Base-by-base conservation (phyloP, 495 filamentous ascomycete genomes). In the Penicillium alfredii region DNA sequence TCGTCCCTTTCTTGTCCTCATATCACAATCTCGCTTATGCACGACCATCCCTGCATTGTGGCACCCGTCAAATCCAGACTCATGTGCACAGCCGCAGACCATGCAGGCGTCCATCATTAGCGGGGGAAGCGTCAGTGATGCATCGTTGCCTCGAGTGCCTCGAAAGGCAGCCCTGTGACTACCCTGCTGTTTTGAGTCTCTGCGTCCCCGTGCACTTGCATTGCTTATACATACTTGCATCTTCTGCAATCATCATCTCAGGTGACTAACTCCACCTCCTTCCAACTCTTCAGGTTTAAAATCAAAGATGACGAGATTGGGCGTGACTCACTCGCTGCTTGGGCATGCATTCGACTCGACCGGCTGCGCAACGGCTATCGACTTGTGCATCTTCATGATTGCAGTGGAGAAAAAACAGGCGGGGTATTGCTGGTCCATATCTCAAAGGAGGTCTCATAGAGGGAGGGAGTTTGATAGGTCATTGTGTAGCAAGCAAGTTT, bases 271-370 rank as follows among this genome's bases (percentile, higher is more conserved):
- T n/a, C n/a, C n/a, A n/a, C n/a, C n/a, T n/a, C n/a, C 13, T 15
- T 30, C 27, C 7, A 5, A 9, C n/a, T 32, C 29, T 29, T 40
- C n/a, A 86, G 90, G 37, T 86, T 96, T 60, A 84, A 93, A 55
- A 71, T 96, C 45, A 79, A 84, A 55, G 84, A 95, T 50, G 80
- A 90, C 41, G 81, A 88, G 45, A 68, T 90, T 35, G 78, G 78
- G 2, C 71, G 73, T 40, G 87, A 94, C 45, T 68, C 80, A 30
- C 53, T 93, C 23, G 86, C 84, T 12, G 86, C 81, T 8, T 97
- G 90, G 90, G 78, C 86, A 6, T 94, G 88, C 53, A 78, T 94
- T 37, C 71, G 87, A 12, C 74, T 96, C 1, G 86, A 94, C 60
- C 74, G 86, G 10, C 58, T 95, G 35, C 74, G 77, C 30, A 54